Base-by-base conservation (phyloP, 257 asterid genomes). In the Fraxinus quadrangulata region DNA sequence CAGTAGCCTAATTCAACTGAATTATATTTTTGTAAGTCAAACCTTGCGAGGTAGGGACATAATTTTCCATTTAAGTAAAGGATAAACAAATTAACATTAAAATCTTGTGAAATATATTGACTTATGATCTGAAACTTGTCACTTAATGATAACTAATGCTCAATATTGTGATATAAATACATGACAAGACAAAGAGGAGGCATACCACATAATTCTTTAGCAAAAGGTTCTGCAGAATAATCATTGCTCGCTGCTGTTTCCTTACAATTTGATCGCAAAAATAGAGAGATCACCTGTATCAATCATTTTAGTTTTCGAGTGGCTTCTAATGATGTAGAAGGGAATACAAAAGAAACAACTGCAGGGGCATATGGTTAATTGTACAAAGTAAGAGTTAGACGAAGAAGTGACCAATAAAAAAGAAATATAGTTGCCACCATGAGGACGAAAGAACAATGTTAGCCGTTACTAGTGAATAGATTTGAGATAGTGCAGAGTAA, bases 241-340 rank as follows among this genome's bases (percentile, higher is more conserved):
- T 84, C 86, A 78, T 78, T 80, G 83, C 67, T 81, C 69, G 31
- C 75, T 33, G 81, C 76, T 81, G 84, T 45, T 69, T 85, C 87
- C 78, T 80, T 85, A 73, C 85, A 73, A 54, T 87, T 93, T 84
- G 99, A 91, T 36, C 97, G 88, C 77, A 93, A 80, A 82, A 87
- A 82, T 74, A 95, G 86, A 87, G 96, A 88, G 76, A 95, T 89
- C 67, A 95, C 99, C 98, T 95, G 96, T 85, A 86, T 21, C 71
- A 80, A 78, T 71, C 80, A 81, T 33, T 70, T 84, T 70, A 81
- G 76, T 39, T 51, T 71, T 76, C 49, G 71, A 73, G 39, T 47
- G 69, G 17, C 24, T 79, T 67, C 67, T 26, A 65, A 79, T 34
- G 71, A 16, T 12, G 51, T 26, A 74, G 70, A 69, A 31, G 70